These are phyloP conservation scores for Tremella yokohamensis DNA, from an alignment of 768 basidiomycete species.

Conservation along the genomic window DNA sequence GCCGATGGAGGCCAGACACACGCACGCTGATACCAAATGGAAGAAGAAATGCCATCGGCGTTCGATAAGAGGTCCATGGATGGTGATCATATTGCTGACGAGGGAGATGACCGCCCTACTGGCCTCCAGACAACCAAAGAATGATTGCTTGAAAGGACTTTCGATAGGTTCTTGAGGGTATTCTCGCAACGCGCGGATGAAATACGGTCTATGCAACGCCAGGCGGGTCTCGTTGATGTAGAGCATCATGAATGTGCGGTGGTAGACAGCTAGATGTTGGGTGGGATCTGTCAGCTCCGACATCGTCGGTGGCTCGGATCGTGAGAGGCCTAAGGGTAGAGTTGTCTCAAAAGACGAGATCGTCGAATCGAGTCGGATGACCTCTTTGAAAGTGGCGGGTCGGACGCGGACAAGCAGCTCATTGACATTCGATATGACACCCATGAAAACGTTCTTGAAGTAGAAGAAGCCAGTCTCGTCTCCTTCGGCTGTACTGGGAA, in stretches of 20 bases:
- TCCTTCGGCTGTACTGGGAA: conserved; percentile 15
- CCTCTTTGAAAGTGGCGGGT: conserved; percentile 19
- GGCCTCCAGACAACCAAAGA: conserved; percentile 9
- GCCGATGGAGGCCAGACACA: no score
- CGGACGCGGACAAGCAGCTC: conserved; percentile 15
- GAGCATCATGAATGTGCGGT: conserved; percentile 20
- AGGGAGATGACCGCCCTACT: conserved; percentile 2
- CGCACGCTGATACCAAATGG: no score
- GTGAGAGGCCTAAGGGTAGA: conserved; percentile 17
- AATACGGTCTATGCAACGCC: conserved; percentile 8
- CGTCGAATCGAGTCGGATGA: conserved; percentile 12
- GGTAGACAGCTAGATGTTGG: conserved; percentile 13
- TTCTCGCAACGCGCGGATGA: conserved; percentile 3
- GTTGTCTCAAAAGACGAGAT: conserved; percentile 10
- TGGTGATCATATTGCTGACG: no score
- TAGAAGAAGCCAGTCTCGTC: conserved; percentile 18
- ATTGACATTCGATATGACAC: conserved; percentile 21
- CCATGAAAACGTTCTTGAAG: conserved; percentile 15
- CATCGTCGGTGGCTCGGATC: conserved; percentile 15
- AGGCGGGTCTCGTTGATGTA: conserved; percentile 21
- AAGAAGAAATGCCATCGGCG: no score
- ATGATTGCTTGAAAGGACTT: conserved; percentile 5
- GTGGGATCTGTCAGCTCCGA: conserved; percentile 15
- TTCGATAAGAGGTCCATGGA: no score
- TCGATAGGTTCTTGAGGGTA: conserved; percentile 5